Evolutionary conservation across 176 grass and related monocot genomes (phyloP), one percentile per base, ranked within the genome.

Genomic region (Musa beccarii): DNA sequence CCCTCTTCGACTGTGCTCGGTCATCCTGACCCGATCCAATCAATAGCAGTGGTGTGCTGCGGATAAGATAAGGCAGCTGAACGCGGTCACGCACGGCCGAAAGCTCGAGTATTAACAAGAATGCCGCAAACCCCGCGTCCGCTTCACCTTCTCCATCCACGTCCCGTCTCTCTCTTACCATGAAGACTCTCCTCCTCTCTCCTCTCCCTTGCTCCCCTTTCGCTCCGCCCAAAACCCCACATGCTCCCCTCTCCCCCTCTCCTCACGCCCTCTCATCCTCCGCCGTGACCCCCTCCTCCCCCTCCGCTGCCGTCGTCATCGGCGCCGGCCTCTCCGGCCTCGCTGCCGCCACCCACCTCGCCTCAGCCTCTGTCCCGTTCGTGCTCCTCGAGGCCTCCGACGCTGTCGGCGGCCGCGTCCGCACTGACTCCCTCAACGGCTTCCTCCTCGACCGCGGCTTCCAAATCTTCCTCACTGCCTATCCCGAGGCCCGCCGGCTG

Each of bases 401-500:
- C 78, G 79, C 81, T 10, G 79, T 93, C 15, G 94, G 90, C 43
- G 90, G 90, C 53, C 86, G 90, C 75, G 86, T 92, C 10, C 81
- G 84, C 79, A 98, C 94, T 2, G 94, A 98, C 75, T 59, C 49
- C 71, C 68, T 87, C 63, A 84, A 90, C 51, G 90, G 90, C 8
- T 98, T 87, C 86, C 84, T 84, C 24, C 82, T 98, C 0, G 94
- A 98, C 64, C 73, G 84, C 25, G 94, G 94, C 12, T 98, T 98
- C 86, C 94, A 98, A 73, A 98, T 98, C 76, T 93, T 98, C 80
- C 90, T 98, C 78, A 89, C 94, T 17, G 84, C 94, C 22, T 91
- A 90, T 64, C 94, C 90, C 1, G 90, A 98, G 82, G 88, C 87
- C 65, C 88, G 79, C 23, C 88, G 94, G 59, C 51, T 89, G 14